These are phyloP conservation scores for Persicaria tinctoria DNA, from an alignment of 148 eudicot species.

Conservation along the genomic window DNA sequence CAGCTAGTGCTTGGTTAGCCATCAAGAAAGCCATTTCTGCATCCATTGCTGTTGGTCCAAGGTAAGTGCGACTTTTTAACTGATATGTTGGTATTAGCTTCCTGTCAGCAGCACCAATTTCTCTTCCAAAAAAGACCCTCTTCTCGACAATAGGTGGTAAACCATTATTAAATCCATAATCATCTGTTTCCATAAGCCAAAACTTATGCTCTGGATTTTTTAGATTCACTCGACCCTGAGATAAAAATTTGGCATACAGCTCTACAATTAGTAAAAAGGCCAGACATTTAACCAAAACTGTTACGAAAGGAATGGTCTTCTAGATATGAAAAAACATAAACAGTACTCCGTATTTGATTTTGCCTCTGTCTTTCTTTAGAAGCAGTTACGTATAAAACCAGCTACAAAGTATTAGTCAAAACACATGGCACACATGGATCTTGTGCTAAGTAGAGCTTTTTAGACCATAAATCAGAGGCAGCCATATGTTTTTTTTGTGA, in stretches of 20 bases:
- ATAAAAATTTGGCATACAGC: constrained; percentile 10
- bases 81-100: constrained; percentile 89
- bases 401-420: background rate
- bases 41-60: constrained; percentile 99
- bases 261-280: background rate
- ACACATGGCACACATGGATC: background rate
- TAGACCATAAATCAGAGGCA: too few species aligned
- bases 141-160: constrained; percentile 74
- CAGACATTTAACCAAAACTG: background rate
- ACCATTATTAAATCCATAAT: constrained; percentile 67
- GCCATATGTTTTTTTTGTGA: too few species aligned
- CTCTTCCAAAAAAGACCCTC: constrained; percentile 88
- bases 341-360: background rate
- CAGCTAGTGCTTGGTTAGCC: constrained; percentile 92
- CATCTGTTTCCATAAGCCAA: constrained; percentile 87
- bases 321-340: background rate
- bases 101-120: constrained; percentile 82
- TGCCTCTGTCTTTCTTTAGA: background rate
- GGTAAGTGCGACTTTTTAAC: constrained; percentile 81
- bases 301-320: background rate
- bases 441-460: too few species aligned
- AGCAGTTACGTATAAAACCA: background rate
- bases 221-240: constrained; percentile 76
- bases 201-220: constrained; percentile 71
- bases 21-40: constrained; percentile 98